Conservation (phyloP, 2,329 filamentous ascomycete species). For the Sphaerulina vaccinii region DNA sequence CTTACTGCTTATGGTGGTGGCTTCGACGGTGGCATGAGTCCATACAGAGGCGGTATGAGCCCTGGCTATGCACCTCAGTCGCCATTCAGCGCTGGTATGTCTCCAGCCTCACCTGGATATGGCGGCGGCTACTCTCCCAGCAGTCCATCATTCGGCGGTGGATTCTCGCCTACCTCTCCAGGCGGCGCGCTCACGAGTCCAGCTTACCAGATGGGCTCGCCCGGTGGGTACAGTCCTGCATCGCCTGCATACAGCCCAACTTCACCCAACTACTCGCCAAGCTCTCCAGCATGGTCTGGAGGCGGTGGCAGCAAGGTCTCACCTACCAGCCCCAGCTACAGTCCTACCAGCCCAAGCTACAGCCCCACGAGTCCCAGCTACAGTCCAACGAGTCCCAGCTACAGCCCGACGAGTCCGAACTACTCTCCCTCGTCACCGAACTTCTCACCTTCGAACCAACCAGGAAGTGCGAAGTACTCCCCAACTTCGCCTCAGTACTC, state of each 20-base stretch:
- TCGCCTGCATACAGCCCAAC: conserved; percentile 57
- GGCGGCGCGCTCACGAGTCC: conserved; percentile 56
- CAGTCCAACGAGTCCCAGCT: conserved; percentile 23
- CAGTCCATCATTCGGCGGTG: conserved; percentile 24
- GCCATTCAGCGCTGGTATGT: conserved; percentile 54
- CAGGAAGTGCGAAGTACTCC: conserved; percentile 40
- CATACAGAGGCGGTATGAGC: conserved; percentile 58
- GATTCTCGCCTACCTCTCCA: conserved; percentile 39
- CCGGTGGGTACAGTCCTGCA: conserved; percentile 42
- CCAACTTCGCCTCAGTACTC: conserved; percentile 68
- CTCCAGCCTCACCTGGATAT: conserved; percentile 67
- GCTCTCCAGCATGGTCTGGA: conserved; percentile 46
- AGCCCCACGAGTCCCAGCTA: conserved; percentile 48
- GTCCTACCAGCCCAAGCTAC: conserved; percentile 35
- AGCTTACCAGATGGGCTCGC: conserved; percentile 52
- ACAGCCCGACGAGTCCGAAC: conserved; percentile 23
- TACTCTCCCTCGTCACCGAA: conserved; percentile 33
- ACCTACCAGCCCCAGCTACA: conserved; percentile 40
- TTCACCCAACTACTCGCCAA: conserved; percentile 53
- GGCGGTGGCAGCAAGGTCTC: conserved; percentile 39
- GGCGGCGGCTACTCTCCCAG: conserved; percentile 31
- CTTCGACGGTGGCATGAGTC: conserved; percentile 62
- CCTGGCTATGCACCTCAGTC: conserved; percentile 43
- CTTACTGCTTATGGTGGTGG: conserved; percentile 66
- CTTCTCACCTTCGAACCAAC: conserved; percentile 38